Conservation (phyloP, 2,329 filamentous ascomycete species). For the Didymella exigua region DNA sequence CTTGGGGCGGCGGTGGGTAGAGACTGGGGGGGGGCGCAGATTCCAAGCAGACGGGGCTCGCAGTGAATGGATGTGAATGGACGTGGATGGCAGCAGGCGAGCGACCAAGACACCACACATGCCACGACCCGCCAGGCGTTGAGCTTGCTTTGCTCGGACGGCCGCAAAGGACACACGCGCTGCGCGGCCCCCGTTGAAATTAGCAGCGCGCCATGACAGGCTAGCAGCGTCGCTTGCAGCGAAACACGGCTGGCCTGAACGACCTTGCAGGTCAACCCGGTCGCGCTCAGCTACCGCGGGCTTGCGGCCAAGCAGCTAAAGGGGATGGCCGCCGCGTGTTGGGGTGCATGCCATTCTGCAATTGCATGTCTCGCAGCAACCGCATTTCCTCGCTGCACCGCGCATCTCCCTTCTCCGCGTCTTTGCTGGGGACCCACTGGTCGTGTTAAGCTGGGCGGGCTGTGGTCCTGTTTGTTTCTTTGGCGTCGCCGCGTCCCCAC, state of each 20-base stretch:
- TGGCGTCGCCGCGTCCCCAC: conserved; percentile 5
- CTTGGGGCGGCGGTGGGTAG: conserved; percentile 9
- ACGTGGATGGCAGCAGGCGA: conserved; percentile 1
- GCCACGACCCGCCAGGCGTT: conserved; percentile 4
- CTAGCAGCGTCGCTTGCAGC: conserved; percentile 12
- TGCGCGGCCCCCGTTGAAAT: conserved; percentile 25
- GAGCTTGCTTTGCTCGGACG: conserved; percentile 5
- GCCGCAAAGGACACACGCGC: conserved; percentile 10
- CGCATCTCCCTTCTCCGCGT: not conserved
- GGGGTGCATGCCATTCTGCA: conserved; percentile 5
- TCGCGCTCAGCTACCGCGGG: not conserved
- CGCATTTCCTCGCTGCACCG: not conserved
- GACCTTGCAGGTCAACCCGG: not conserved
- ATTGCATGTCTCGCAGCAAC: conserved; percentile 9
- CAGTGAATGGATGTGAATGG: not conserved
- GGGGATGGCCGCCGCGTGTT: not conserved
- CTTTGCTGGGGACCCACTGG: not conserved
- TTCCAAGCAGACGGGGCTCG: conserved; percentile 3
- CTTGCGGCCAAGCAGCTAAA: not conserved
- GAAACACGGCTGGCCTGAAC: conserved; percentile 7
- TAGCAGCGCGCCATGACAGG: conserved; percentile 12
- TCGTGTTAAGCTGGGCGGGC: not conserved
- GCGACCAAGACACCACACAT: conserved; percentile 12
- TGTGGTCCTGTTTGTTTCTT: not conserved
- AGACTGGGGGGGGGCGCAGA: not conserved